These are phyloP conservation scores for Penstemon eatonii DNA, from an alignment of 257 asterid species.

Conservation along the genomic window DNA sequence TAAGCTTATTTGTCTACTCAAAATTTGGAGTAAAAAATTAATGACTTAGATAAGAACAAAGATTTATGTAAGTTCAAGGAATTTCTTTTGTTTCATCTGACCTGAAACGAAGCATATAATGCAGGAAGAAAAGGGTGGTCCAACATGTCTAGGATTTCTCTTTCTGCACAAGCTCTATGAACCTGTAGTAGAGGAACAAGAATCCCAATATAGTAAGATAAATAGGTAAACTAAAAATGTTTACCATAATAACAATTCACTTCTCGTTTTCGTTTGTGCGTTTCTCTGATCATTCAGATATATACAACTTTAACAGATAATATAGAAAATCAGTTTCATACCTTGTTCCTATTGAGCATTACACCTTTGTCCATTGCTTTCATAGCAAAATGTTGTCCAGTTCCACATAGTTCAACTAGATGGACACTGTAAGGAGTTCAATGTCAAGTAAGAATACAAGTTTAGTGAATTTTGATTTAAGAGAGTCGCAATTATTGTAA, in stretches of 20 bases:
- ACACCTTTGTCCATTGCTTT: conserved; percentile 96
- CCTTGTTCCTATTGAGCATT: conserved; percentile 97
- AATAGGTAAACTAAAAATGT: background rate
- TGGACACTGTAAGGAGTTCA: conserved; percentile 69
- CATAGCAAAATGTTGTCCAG: conserved; percentile 85
- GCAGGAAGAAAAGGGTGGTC: conserved; percentile 99
- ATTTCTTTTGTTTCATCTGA: conserved; percentile 23
- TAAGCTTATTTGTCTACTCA: background rate
- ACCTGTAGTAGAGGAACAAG: conserved; percentile 51
- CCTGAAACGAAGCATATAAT: conserved; percentile 98
- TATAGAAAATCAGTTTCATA: conserved; percentile 21
- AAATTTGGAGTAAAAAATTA: background rate
- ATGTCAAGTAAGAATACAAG: background rate
- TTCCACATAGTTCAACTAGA: conserved; percentile 84
- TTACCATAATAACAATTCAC: no score
- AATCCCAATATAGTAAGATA: conserved; percentile 1
- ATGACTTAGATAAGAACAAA: background rate
- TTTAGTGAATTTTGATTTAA: background rate
- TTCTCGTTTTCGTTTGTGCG: no score
- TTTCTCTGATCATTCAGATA: no score
- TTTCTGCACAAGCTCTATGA: conserved; percentile 98
- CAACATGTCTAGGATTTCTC: conserved; percentile 94
- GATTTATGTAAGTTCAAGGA: no score
- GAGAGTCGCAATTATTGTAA: no score
- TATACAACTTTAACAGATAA: no score